Base-by-base conservation (phyloP, 2,329 filamentous ascomycete genomes). In the Diaporthe helianthi region DNA sequence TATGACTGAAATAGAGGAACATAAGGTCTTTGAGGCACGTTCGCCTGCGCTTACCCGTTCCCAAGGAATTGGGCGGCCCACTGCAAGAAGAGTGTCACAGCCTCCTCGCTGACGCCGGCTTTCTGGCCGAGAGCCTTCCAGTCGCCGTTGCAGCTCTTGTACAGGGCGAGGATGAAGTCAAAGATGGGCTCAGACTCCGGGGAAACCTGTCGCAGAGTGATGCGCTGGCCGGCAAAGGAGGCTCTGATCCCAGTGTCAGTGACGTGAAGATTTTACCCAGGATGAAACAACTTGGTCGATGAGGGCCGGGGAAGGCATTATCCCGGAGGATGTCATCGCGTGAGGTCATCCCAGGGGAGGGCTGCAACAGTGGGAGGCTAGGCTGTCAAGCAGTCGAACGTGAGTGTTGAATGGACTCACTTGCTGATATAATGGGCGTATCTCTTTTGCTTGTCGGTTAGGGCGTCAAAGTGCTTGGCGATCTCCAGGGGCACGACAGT, bases 351-450 rank as follows among this genome's bases (percentile, higher is more conserved):
- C 65, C 38, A 67, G 29, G 69, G 31, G 61, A 54, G 31, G 65
- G 29, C 17, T 44, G 41, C 17, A 15, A 38, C 41, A 10, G 44
- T 13, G 26, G 26, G 26, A 61, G 13, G 41, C 24, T 31, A 61
- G 13, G 41, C 24, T 31, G 58, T 19, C 29, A 46, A 46, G 22
- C 9, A 13, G 9, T n/a, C 26, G 12, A 12, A 47, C 33, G 58
- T 44, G 58, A 61, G 58, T 33, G 26, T 47, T 47, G 58, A 31
- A 0, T 7, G 47, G n/a, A 72, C 84, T 75, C 85, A 93, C 91
- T 87, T 89, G 87, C 90, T 93, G 78, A 97, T 93, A 78, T 91
- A 94, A 82, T 98, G 94, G 73, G 94, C 92, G 85, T 98, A 98
- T 77, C 92, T 90, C 83, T 95, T 94, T 83, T 97, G 89, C 78